Conservation (phyloP, 2,329 filamentous ascomycete species). For the Aspergillus awamori region DNA sequence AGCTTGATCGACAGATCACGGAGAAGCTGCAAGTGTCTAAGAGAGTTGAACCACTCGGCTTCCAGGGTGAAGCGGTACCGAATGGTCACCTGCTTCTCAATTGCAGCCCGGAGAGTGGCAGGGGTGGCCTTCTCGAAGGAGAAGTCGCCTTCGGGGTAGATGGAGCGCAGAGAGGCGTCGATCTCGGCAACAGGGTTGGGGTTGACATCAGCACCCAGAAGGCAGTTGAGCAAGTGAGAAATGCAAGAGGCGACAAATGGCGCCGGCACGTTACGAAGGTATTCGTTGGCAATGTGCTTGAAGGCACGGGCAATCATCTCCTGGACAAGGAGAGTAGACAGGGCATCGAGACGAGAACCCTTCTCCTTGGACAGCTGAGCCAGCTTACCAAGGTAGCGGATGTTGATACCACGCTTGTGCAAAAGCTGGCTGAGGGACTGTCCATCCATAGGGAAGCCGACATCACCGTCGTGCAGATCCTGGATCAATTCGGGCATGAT, state of each 20-base stretch:
- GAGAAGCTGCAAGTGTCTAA: constrained; percentile 80
- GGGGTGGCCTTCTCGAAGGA: constrained; percentile 79
- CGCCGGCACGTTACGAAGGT: constrained; percentile 77
- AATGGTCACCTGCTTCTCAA: constrained; percentile 70
- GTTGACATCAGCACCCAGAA: constrained; percentile 78
- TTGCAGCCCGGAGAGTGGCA: constrained; percentile 66
- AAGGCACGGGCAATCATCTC: constrained; percentile 96
- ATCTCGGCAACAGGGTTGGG: constrained; percentile 75
- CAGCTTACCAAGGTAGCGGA: constrained; percentile 89
- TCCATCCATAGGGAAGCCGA: constrained; percentile 99
- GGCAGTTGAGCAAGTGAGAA: constrained; percentile 88
- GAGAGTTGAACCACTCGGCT: constrained; percentile 65
- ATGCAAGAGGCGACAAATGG: constrained; percentile 79
- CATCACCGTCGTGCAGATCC: constrained; percentile 87
- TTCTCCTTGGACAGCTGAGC: constrained; percentile 68
- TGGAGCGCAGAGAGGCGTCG: constrained; percentile 69
- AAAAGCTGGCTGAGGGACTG: constrained; percentile 82
- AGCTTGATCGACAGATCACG: constrained; percentile 88
- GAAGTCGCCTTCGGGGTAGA: constrained; percentile 83
- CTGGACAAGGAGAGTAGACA: constrained; percentile 76
- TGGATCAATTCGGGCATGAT: constrained; percentile 83
- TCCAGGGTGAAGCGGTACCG: constrained; percentile 78
- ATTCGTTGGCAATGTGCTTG: constrained; percentile 84
- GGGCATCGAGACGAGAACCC: constrained; percentile 72
- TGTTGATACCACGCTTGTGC: constrained; percentile 96